Conservation (phyloP, 176 grass and related monocot species). For the Aegilops longissima region DNA sequence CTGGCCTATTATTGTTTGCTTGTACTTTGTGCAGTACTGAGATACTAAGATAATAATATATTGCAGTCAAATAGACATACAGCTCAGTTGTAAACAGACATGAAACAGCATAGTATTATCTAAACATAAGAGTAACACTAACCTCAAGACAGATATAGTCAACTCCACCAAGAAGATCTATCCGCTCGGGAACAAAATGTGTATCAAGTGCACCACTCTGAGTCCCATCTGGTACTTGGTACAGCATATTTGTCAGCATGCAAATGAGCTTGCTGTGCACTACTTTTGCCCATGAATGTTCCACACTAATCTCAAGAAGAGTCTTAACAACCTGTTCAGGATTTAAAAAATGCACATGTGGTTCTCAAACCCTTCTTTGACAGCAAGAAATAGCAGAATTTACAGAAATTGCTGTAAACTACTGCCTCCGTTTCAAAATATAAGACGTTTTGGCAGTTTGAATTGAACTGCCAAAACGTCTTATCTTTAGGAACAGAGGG, state of each 20-base stretch:
- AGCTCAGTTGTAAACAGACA: constrained; percentile 12
- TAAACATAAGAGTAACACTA: constrained; percentile 22
- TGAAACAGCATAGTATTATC: not conserved
- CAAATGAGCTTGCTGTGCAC: constrained; percentile 94
- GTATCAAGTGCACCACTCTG: constrained; percentile 49
- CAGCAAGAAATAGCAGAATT: not conserved
- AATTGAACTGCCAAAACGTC: no score
- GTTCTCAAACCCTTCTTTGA: constrained; percentile 14
- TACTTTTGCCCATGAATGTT: constrained; percentile 92
- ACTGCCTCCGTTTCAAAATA: not conserved
- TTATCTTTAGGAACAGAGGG: not conserved
- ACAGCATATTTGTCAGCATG: constrained; percentile 95
- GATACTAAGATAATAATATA: constrained; percentile 10
- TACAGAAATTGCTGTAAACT: constrained; percentile 14
- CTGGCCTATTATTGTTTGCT: not conserved
- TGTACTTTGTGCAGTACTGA: not conserved
- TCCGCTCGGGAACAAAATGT: constrained; percentile 59
- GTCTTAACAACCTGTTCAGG: constrained; percentile 77
- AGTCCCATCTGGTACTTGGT: constrained; percentile 65
- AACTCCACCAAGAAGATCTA: constrained; percentile 90
- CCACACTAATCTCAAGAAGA: constrained; percentile 83
- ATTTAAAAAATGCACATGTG: not conserved
- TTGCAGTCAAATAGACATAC: constrained; percentile 18
- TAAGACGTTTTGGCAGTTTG: no score
- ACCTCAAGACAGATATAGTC: constrained; percentile 98